Evolutionary conservation across 352 stramenopile species (phyloP), one percentile per base, ranked within the genome.

Genomic region (Achlya hypogyna): DNA sequence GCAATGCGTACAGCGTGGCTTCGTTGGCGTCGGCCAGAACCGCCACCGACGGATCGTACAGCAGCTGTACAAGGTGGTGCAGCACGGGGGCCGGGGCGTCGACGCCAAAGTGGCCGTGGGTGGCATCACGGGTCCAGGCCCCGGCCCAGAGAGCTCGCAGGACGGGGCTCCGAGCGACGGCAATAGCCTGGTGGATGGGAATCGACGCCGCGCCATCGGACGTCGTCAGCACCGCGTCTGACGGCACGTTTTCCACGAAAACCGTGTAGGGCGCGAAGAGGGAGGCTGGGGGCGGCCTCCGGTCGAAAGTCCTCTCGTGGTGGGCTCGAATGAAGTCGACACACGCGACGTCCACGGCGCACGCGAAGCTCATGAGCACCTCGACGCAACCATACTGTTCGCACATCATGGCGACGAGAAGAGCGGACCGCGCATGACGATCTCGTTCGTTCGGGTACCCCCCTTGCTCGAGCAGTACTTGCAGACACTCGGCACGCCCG

Each of bases 391-490:
- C 32, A 0, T 35, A 27, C 4, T 60, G n/a, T 18, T 25, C 2
- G 3, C 14, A 6, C n/a, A 20, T n/a, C 9, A 67, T 18, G 9
- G 60, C 38, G 0, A 28, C 18, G 12, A 43, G 59, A 18, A 67
- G 34, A n/a, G 60, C 40, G 29, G 60, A 67, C 20, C 51, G 60
- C 12, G 25, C 23, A 1, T 34, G 60, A 6, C 60, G 60, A n/a
- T 67, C 51, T 18, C 60, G 60, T 58, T 67, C 60, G 51, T 67
- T 67, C 5, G 60, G 60, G 47, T 59, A 56, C 16, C 60, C 60
- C 0, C 60, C 60, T 22, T 58, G 29, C 8, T 18, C 10, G n/a
- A 67, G 43, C 2, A 67, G 51, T 16, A 20, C 6, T 2, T 10
- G n/a, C 22, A 67, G 18, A 27, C 38, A 49, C 8, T 22, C 60